Base-by-base conservation (phyloP, 2,329 filamentous ascomycete species). In the Bipolaris sorokiniana region DNA sequence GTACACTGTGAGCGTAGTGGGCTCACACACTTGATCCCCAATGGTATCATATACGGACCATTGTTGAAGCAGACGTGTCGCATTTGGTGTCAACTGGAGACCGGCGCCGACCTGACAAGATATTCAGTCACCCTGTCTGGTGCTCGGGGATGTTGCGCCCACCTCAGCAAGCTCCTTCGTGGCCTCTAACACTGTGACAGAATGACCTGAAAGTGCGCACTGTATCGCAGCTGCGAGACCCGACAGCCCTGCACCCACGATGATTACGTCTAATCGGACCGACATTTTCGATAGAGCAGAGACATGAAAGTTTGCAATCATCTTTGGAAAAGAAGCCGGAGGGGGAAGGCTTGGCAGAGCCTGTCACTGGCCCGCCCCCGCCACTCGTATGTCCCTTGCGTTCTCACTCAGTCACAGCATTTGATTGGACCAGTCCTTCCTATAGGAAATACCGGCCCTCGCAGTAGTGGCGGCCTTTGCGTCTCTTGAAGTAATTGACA, bases 41-140 rank as follows among this genome's bases (percentile, higher is more conserved):
- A 87, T 69, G 1, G 64, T 65, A 4, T 80, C 75, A 18, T 81
- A 77, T 1, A 88, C 72, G 5, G 78, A 78, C 79, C 84, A 86
- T 61, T 77, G 70, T 23, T 80, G 78, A 3, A 88, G 73, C 6
- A 85, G 74, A 7, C 79, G 77, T 2, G 82, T 81, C 0, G 79
- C 76, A 51, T 77, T 77, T 15, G 74, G 74, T 10, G 73, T 75
- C 22, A 76, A 59, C 54, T 76, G 73, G 23, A 76, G 64, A 9
- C 74, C 74, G 13, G 73, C 73, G 16, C 74, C 74, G 51, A 76
- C 62, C 72, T 75, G 36, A 41, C 37, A 49, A 58, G n/a, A 41
- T 52, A 18, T 22, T 42, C 20, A 55, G 36, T 48, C n/a, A 7
- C 2, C 9, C 1, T 22, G 22, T 18, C 16, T 15, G 28, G n/a